These are phyloP conservation scores for Skeletonema costatum DNA, from an alignment of 108 stramenopile species.

Conservation along the genomic window DNA sequence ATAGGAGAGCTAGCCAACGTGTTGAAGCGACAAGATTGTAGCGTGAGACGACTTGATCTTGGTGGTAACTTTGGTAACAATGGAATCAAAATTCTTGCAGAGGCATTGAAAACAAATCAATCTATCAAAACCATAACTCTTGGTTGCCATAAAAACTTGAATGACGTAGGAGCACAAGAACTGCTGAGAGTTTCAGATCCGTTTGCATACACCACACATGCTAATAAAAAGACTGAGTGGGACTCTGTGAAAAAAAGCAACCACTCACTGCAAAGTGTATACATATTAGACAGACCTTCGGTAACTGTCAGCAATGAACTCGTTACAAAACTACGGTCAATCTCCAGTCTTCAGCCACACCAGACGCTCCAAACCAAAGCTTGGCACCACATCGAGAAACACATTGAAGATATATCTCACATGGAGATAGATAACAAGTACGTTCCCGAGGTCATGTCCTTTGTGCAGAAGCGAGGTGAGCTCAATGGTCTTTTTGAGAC, in stretches of 20 bases:
- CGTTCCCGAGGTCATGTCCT: constrained; percentile 27
- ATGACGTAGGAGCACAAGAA: constrained; percentile 9
- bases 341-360: constrained; percentile 11
- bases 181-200: neutral
- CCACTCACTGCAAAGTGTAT: constrained; percentile 34
- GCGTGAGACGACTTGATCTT: constrained; percentile 31
- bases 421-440: constrained; percentile 22
- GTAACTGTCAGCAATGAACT: constrained; percentile 14
- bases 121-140: constrained; percentile 32
- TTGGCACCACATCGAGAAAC: constrained; percentile 23
- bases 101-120: constrained; percentile 26
- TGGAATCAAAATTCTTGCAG: constrained; percentile 31
- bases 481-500: constrained; percentile 18
- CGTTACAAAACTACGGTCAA: constrained; percentile 13
- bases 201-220: neutral
- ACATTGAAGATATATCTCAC: constrained; percentile 29
- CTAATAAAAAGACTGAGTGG: constrained; percentile 11
- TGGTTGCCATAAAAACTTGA: constrained; percentile 18
- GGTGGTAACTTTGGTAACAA: constrained; percentile 36
- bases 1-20: constrained; percentile 1
- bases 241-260: constrained; percentile 20
- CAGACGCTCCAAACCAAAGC: constrained; percentile 26
- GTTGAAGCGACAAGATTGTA: constrained; percentile 9
- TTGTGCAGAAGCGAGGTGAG: constrained; percentile 25
- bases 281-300: constrained; percentile 19